A percentile compares a stretch with the other conserved stretches of the same genome.
These are phyloP conservation scores for Amanita polypyramis DNA, from an alignment of 768 basidiomycete species.

Conservation along the genomic window DNA sequence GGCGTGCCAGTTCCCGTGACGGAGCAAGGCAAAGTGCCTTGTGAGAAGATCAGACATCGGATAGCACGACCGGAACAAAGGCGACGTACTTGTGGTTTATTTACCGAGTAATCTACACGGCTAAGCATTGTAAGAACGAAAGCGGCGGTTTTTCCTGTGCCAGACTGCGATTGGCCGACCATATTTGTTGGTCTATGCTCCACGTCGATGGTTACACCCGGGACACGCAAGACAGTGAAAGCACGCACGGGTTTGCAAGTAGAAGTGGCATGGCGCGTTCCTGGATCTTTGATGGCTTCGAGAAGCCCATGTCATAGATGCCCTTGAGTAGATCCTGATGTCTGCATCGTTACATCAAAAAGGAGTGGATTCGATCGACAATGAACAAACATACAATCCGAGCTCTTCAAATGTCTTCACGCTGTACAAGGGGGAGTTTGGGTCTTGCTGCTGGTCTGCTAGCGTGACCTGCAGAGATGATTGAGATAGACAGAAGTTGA, in stretches of 20 bases:
- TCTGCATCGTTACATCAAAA: slow-evolving; percentile 25
- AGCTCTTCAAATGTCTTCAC: slow-evolving; percentile 93
- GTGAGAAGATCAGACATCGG: neutral
- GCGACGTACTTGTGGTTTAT: slow-evolving; percentile 66
- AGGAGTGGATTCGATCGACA: neutral
- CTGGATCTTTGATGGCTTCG: slow-evolving; percentile 98
- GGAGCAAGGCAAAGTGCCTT: slow-evolving; percentile 97
- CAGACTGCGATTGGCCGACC: slow-evolving; percentile 99
- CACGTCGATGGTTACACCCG: neutral
- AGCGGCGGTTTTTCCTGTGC: slow-evolving; percentile 97
- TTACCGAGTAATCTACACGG: slow-evolving; percentile 74
- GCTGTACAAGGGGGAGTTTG: slow-evolving; percentile 91
- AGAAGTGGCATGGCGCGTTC: slow-evolving; percentile 91
- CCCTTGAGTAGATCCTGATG: slow-evolving; percentile 87
- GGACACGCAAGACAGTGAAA: neutral
- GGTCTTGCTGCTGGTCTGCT: slow-evolving; percentile 91
- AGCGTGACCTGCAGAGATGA: slow-evolving; percentile 65
- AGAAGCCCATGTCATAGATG: slow-evolving; percentile 90
- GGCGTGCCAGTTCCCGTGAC: slow-evolving; percentile 91
- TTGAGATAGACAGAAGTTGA: slow-evolving; percentile 8
- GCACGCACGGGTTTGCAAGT: slow-evolving; percentile 75
- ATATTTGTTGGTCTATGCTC: slow-evolving; percentile 85
- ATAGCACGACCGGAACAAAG: neutral
- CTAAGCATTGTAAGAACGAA: slow-evolving; percentile 97
- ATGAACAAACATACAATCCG: slow-evolving; percentile 58